These are phyloP conservation scores for Aspergillaceae sp. DNA, from an alignment of 2,329 filamentous ascomycete genomes.

Conservation along the genomic window DNA sequence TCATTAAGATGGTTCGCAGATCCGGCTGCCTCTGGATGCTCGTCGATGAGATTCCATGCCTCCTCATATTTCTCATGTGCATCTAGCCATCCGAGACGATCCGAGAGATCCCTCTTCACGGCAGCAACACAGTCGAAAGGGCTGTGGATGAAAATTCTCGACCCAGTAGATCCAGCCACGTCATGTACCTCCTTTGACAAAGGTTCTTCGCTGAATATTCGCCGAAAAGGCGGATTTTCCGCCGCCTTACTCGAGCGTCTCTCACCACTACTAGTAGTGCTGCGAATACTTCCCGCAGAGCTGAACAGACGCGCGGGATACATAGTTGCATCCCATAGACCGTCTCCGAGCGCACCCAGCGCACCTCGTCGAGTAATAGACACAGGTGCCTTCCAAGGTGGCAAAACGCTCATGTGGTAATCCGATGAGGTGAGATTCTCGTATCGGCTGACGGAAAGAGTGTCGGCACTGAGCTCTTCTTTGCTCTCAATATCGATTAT, in stretches of 20 bases:
- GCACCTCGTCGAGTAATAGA: conserved; percentile 61
- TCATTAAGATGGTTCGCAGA: conserved; percentile 30
- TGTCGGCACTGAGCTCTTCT: conserved; percentile 77
- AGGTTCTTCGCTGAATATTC: conserved; percentile 34
- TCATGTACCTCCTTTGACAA: conserved; percentile 38
- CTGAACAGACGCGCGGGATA: conserved; percentile 82
- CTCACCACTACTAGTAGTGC: conserved; percentile 49
- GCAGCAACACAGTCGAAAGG: conserved; percentile 95
- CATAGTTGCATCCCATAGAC: conserved; percentile 84
- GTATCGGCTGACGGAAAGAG: conserved; percentile 74
- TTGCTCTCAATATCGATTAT: conserved; percentile 81
- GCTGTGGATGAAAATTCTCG: conserved; percentile 89
- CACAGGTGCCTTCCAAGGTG: conserved; percentile 61
- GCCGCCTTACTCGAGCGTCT: conserved; percentile 44
- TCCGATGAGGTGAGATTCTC: conserved; percentile 80
- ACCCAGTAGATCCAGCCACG: conserved; percentile 46
- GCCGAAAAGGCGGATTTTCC: conserved; percentile 49
- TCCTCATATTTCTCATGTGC: conserved; percentile 72
- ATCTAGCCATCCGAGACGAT: conserved; percentile 79
- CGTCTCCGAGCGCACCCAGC: conserved; percentile 62
- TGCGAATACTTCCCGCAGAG: conserved; percentile 68
- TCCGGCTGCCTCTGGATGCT: conserved; percentile 65
- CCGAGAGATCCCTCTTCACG: conserved; percentile 73
- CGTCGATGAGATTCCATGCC: conserved; percentile 81
- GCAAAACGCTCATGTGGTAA: conserved; percentile 80